Percentiles rank a stretch among this genome's conserved stretches.
Evolutionary conservation across 768 basidiomycete genomes (phyloP).

Genomic region (Tephrocybe sp.): DNA sequence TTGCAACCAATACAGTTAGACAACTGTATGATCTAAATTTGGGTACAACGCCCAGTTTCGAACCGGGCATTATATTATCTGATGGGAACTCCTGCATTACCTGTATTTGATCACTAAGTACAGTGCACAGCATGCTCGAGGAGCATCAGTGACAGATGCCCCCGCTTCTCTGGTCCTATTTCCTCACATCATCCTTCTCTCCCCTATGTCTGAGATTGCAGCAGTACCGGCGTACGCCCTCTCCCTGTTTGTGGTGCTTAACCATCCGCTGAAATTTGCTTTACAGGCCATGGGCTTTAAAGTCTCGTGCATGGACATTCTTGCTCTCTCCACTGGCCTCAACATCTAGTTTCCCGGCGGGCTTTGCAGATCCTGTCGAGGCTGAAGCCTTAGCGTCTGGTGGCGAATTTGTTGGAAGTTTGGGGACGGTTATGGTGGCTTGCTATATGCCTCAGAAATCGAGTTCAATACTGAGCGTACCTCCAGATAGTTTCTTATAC

Average conservation of each 20-base stretch:
- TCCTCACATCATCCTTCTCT: not conserved
- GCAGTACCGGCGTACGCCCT: constrained; percentile 17
- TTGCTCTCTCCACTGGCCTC: constrained; percentile 19
- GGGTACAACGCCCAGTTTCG: no score
- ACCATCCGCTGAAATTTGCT: not conserved
- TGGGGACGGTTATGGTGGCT: constrained; percentile 25
- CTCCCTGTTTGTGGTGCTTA: not conserved
- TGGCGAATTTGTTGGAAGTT: constrained; percentile 30
- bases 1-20: no score
- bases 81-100: no score
- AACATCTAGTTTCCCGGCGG: constrained; percentile 28
- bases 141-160: no score
- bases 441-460: not conserved
- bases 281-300: constrained; percentile 32
- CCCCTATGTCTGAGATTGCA: constrained; percentile 15
- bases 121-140: no score
- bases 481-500: constrained; percentile 28
- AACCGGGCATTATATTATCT: no score
- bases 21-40: no score
- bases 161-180: no score
- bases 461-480: not conserved
- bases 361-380: constrained; percentile 26
- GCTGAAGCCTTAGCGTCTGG: constrained; percentile 25
- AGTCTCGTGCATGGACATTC: constrained; percentile 28
- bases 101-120: no score